A percentile compares a stretch with the other conserved stretches of the same genome.
Conservation (phyloP, 2,329 filamentous ascomycete species). For the Claviceps capensis region DNA sequence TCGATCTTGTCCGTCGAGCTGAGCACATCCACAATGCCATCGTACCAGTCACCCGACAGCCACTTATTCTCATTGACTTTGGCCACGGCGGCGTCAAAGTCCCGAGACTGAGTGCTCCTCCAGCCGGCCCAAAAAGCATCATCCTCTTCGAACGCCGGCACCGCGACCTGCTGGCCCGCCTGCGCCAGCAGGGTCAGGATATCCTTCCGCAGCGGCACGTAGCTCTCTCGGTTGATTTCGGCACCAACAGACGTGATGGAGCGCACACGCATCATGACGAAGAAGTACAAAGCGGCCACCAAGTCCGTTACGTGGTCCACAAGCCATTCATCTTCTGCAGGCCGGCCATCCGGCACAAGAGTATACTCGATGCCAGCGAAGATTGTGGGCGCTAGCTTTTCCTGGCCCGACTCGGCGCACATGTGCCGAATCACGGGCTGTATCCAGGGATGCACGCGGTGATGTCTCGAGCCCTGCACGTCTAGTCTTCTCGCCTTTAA, state of each 20-base stretch:
- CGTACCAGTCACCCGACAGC: conserved; percentile 52
- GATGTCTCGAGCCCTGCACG: conserved; percentile 13
- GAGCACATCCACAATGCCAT: conserved; percentile 41
- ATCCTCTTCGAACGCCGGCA: conserved; percentile 28
- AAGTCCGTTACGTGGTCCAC: conserved; percentile 36
- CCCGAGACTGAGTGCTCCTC: conserved; percentile 31
- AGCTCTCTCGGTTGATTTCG: conserved; percentile 28
- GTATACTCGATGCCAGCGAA: conserved; percentile 57
- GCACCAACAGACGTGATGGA: conserved; percentile 25
- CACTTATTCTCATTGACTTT: conserved; percentile 41
- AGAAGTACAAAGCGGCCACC: conserved; percentile 46
- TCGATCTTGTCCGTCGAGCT: conserved; percentile 19
- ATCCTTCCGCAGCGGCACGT: conserved; percentile 29
- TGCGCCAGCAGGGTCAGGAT: conserved; percentile 29
- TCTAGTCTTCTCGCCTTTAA: conserved; percentile 23
- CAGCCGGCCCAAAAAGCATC: conserved; percentile 38
- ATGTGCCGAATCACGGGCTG: conserved; percentile 53
- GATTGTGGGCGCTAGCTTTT: conserved; percentile 55
- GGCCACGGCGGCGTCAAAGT: conserved; percentile 49
- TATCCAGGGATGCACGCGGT: conserved; percentile 51
- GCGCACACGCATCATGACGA: conserved; percentile 38
- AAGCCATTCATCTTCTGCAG: conserved; percentile 35
- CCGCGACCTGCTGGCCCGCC: conserved; percentile 26
- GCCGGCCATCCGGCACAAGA: conserved; percentile 27
- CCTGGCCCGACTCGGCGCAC: conserved; percentile 44